Evolutionary conservation across 805 yeast species (phyloP).

Genomic region (Pichia eremophila): DNA sequence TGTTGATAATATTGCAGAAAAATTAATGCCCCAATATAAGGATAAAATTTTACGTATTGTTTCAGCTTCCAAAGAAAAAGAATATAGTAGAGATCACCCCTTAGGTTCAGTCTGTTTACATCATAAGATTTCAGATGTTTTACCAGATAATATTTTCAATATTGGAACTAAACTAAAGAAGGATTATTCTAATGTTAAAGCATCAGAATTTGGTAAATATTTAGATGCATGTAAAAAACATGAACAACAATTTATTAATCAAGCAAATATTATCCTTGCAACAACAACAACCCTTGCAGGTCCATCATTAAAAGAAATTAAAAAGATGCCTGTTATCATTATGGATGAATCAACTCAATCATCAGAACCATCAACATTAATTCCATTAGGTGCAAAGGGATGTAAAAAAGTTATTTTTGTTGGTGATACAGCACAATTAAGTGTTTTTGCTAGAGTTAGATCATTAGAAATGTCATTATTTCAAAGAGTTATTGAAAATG

Average conservation of each 20-base stretch:
- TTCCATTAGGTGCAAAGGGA: conserved; percentile 62
- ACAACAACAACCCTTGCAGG: conserved; percentile 71
- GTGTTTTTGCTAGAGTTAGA: conserved; percentile 63
- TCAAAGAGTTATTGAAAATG: conserved; percentile 56
- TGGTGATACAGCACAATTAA: conserved; percentile 69
- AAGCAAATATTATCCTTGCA: conserved; percentile 62
- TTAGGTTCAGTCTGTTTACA: conserved; percentile 55
- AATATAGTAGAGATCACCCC: conserved; percentile 47
- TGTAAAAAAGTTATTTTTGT: conserved; percentile 62
- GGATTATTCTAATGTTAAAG: conserved; percentile 30
- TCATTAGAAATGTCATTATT: conserved; percentile 57
- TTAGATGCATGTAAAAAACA: conserved; percentile 24
- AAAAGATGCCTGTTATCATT: conserved; percentile 48
- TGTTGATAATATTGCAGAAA: conserved; percentile 68
- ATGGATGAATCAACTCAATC: conserved; percentile 78
- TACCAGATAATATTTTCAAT: conserved; percentile 37
- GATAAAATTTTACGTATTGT: conserved; percentile 49
- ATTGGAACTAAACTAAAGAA: conserved; percentile 34
- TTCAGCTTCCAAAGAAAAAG: conserved; percentile 51
- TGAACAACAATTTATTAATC: conserved; percentile 37
- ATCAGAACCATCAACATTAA: conserved; percentile 61
- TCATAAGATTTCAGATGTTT: conserved; percentile 42
- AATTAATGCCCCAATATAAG: conserved; percentile 41
- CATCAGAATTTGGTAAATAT: conserved; percentile 41
- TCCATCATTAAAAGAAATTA: conserved; percentile 45